Base-by-base conservation (phyloP, 768 basidiomycete species). In the Kwoniella newhampshirensis region DNA sequence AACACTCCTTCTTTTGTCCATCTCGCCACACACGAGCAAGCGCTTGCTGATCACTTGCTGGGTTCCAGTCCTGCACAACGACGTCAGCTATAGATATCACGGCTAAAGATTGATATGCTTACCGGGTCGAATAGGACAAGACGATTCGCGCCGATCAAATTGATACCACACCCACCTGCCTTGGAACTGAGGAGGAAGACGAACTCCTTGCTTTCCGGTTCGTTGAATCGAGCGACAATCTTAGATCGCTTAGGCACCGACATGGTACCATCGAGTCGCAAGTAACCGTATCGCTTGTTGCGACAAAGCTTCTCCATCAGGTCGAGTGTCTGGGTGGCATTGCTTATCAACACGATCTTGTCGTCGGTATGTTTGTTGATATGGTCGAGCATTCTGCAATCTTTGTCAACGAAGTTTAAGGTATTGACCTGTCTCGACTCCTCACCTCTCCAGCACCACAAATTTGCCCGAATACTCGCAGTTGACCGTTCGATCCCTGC, bases 1-100 rank as follows among this genome's bases (percentile, higher is more conserved):
- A 99, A 92, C 94, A 99, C 78, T 96, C 93, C 83, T 98, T 98
- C 84, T 96, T 99, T 77, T 98, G 94, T 0, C 94, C 94, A 71
- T 99, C 94, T 79, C 94, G 88, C 94, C 94, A 99, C 8, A 99
- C 94, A 74, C 94, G 91, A 41, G 94, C 94, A 4, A 99, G 81
- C 7, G 94, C 94, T 75, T 99, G 94, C 74, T 98, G 96, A 77
- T 99, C 94, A 25, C 93, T 91, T 9, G 94, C 94, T 23, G 93
- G 93, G 68, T 97, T 97, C 93, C 93, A 97, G 71, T 97, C 93
- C 64, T 61, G 42, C n/a, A 49, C 32, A 13, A 15, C 2, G 12
- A 52, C 15, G 44, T 58, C 28, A 57, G 60, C 48, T 35, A 27
- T 4, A 65, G 6, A 48, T 66, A 39, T 63, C 59, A 4, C 64